Conservation (phyloP, 2,329 filamentous ascomycete genomes). For the Ophiocordyceps camponoti-rufipedis region DNA sequence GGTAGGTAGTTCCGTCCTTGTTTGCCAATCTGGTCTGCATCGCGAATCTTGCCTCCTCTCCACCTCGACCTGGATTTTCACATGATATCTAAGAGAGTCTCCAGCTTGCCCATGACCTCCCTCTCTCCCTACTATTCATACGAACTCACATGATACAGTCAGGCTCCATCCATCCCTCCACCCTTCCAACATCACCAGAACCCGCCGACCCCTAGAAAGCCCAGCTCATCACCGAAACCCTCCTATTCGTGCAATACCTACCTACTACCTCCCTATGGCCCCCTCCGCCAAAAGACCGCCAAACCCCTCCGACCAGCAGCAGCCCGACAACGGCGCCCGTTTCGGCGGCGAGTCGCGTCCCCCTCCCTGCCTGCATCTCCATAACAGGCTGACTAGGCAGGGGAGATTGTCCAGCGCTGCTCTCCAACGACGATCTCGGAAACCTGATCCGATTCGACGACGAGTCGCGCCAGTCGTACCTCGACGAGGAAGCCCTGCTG, state of each 20-base stretch:
- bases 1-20: too few relatives aligned
- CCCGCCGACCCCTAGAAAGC: background rate
- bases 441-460: conserved; percentile 4
- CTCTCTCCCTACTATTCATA: too few relatives aligned
- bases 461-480: background rate
- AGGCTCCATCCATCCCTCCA: background rate
- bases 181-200: background rate
- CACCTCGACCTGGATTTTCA: too few relatives aligned
- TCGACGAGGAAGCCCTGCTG: conserved; percentile 9
- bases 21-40: too few relatives aligned
- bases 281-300: background rate
- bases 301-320: too few relatives aligned
- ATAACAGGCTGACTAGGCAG: background rate
- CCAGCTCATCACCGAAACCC: background rate
- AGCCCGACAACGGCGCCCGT: background rate
- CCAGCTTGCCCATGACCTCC: too few relatives aligned
- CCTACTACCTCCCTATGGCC: background rate
- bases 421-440: background rate
- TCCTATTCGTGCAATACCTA: too few relatives aligned
- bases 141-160: background rate
- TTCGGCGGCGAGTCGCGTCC: background rate
- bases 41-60: too few relatives aligned
- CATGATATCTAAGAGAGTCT: too few relatives aligned
- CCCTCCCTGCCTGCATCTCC: background rate
- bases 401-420: background rate